Evolutionary conservation across 2,329 filamentous ascomycete species (phyloP), one percentile per base, ranked within the genome.

Genomic region (Metarhizium sp.): DNA sequence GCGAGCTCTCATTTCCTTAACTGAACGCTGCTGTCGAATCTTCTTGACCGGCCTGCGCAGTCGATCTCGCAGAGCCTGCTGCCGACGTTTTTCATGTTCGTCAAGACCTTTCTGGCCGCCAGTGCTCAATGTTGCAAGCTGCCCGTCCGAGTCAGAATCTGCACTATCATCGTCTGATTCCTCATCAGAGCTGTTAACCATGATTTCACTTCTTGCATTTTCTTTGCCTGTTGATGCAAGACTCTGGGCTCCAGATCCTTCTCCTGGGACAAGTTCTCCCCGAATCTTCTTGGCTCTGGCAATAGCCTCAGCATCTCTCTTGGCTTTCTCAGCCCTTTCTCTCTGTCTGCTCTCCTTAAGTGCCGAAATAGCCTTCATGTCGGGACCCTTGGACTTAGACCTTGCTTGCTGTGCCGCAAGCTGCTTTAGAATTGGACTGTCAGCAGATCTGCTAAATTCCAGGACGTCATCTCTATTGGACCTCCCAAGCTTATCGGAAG

Each of bases 1-100:
- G 59, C 94, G 87, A 60, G 94, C 92, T 62, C 92, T 87, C 84
- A 96, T 92, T 71, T 99, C 94, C 70, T 95, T 95, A 49, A 87
- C 84, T 16, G 91, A 92, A 51, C 92, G 84, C 59, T 86, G 78
- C 52, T 90, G 82, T 67, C 90, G 88, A 61, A 83, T 76, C 73
- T 96, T 96, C 72, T 90, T 92, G 55, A 95, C 84, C 0, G 92
- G 92, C 14, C 84, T 85, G 47, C 82, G 80, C 51, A 79, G 77
- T 64, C 82, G 76, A 60, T 81, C 69, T 46, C 75, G 80, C 60
- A 84, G 66, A 32, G 78, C 72, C 53, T 73, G 69, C 53, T 71
- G 69, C n/a, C 74, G 71, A 3, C 68, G 70, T 55, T 65, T 73
- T 55, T 76, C 75, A 3, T 76, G 77, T 20, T 76, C 77, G 55